Evolutionary conservation across 2,329 filamentous ascomycete species (phyloP).

Genomic region (Akanthomyces lecanii): DNA sequence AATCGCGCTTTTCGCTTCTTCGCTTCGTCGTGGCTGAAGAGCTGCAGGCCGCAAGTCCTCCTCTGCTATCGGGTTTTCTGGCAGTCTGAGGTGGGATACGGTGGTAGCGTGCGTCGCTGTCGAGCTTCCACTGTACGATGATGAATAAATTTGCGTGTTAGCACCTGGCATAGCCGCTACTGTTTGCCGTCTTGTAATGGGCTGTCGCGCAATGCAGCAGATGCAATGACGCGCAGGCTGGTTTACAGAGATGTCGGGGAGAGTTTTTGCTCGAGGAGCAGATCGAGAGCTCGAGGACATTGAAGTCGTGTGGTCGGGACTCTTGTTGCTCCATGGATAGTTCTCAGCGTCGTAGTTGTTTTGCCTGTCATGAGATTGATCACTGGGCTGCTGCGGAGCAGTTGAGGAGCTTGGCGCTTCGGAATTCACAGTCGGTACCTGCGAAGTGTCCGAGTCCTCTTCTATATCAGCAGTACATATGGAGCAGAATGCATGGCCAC

Average conservation of each 20-base stretch:
- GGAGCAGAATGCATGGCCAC: conserved; percentile 47
- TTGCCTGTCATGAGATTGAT: background rate
- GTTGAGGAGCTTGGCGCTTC: background rate
- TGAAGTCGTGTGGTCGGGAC: background rate
- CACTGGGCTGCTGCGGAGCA: background rate
- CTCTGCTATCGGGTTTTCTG: background rate
- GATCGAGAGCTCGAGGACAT: conserved; percentile 9
- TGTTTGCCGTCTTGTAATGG: conserved; percentile 12
- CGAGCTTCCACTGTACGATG: conserved; percentile 12
- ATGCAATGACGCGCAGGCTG: conserved; percentile 28
- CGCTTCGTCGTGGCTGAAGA: conserved; percentile 11
- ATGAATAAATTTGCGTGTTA: background rate
- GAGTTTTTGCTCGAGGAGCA: conserved; percentile 24
- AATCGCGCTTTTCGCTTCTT: background rate
- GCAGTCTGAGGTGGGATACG: background rate
- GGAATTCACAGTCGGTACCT: background rate
- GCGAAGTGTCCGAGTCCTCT: background rate
- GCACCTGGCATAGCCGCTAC: conserved; percentile 14
- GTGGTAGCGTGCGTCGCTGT: conserved; percentile 8
- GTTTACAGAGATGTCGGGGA: conserved; percentile 25
- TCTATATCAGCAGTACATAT: conserved; percentile 38
- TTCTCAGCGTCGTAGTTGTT: background rate
- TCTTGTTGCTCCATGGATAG: conserved; percentile 2
- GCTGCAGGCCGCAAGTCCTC: conserved; percentile 10
- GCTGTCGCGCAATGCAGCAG: conserved; percentile 25